Base-by-base conservation (phyloP, 768 basidiomycete species). In the Galerina marginata region DNA sequence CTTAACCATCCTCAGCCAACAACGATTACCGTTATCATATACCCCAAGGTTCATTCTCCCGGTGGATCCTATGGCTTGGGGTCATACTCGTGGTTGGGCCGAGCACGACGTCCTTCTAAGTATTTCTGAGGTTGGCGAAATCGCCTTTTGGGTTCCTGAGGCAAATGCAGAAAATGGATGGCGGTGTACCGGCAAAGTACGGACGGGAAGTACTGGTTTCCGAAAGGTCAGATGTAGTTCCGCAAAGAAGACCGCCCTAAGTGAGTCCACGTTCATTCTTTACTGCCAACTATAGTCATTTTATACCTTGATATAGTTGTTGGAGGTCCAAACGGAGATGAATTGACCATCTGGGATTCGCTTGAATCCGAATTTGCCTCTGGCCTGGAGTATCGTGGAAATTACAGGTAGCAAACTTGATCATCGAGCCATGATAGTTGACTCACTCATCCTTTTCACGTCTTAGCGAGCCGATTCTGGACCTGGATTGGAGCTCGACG, bases 341-440 rank as follows among this genome's bases (percentile, higher is more conserved):
- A 96, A 69, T 74, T 98, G 47, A 95, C 94, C 0, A 94, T 99
- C 15, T 99, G 96, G 96, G 95, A 98, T 73, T 97, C 95, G 0
- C 90, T 90, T 53, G 92, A 92, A 72, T 95, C 92, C 15, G 93
- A 96, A 73, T 98, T 98, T 73, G 88, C 93, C 7, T 90, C 91
- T 4, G 96, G 96, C 2, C 77, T 96, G 49, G 96, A 97, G 72
- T 91, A 89, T 69, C 80, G 82, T 43, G 79, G 81, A 40, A 72
- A 85, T 12, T 88, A 85, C 61, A 80, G 78, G 92, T 93, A 67
- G 11, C 64, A 79, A 15, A 38, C 44, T 45, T 25, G 48, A 12
- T 43, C 23, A 7, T 44, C 20, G n/a, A 46, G 33, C 10, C 2
- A 15, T 14, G 39, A 14, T 54, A 58, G 15, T 54, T 36, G 36